A percentile compares a stretch with the other conserved stretches of the same genome.
phyloP scores from a whole-genome alignment of 129 eudicot genomes.

The Tanacetum coccineum region DNA sequence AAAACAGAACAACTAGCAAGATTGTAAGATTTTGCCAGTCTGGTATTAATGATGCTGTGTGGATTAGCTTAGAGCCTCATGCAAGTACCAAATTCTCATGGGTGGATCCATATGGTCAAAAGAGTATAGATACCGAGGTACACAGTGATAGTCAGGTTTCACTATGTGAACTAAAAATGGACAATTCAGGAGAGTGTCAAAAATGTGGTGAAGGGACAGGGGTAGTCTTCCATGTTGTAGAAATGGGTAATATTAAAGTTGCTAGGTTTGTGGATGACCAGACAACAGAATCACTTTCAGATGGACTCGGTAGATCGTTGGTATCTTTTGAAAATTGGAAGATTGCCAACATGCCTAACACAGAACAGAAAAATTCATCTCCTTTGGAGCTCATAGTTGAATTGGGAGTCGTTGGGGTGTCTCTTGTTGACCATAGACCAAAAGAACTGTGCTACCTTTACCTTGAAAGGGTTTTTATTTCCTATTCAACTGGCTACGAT shows the following conservation, averaged over 20 bases:
- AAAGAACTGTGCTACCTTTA: conserved; percentile 84
- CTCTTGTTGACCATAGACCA: conserved; percentile 91
- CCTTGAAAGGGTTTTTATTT: conserved; percentile 68
- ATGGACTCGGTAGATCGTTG: conserved; percentile 38
- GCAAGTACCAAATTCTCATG: conserved; percentile 70
- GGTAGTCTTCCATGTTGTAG: conserved; percentile 59
- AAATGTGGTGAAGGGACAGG: conserved; percentile 40
- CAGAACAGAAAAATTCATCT: conserved; percentile 45
- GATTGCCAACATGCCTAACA: conserved; percentile 36
- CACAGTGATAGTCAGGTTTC: conserved; percentile 26
- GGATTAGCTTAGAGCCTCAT: conserved; percentile 60
- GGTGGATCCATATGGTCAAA: conserved; percentile 87
- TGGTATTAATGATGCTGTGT: conserved; percentile 67
- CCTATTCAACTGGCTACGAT: conserved; percentile 91
- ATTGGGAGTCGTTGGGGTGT: conserved; percentile 85
- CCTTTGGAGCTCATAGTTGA: conserved; percentile 80
- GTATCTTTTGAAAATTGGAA: conserved; percentile 48
- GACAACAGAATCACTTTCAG: conserved; percentile 26
- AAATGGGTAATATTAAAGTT: conserved; percentile 62
- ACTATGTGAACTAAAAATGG: conserved; percentile 51
- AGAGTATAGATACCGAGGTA: conserved; percentile 52
- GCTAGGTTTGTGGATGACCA: conserved; percentile 60
- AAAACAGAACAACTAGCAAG: conserved; percentile 71
- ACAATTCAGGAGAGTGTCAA: conserved; percentile 46
- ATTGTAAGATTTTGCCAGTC: conserved; percentile 68